Base-by-base conservation (phyloP, 257 asterid species). In the Rehmannia glutinosa region DNA sequence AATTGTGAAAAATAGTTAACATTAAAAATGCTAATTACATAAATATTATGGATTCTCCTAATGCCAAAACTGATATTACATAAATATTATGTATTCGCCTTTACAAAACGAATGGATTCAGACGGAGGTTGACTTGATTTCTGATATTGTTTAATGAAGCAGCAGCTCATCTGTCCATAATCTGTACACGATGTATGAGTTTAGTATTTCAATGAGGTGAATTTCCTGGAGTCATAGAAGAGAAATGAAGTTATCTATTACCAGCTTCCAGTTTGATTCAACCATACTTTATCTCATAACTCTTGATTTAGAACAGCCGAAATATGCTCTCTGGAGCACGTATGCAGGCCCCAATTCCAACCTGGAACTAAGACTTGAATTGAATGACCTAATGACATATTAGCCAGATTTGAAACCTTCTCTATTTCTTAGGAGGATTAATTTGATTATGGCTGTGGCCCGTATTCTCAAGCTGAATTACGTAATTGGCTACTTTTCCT, bases 51-150 rank as follows among this genome's bases (percentile, higher is more conserved):
- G 17, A 46, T 47, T 33, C 54, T 69, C 39, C 47, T 30, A 47
- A 41, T 33, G 27, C 12, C 27, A 53, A 63, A 49, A 24, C 32
- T 54, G 52, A 27, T 70, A 41, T 46, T 27, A 19, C 33, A 49
- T 53, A 42, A 60, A 20, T 27, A 23, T 64, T 20, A 16, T 38
- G 33, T 19, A 36, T 49, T 36, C 54, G n/a, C 33, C 41, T 35
- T 72, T 46, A 19, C 50, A 36, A 23, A 13, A 33, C 17, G 23
- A 25, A 6, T 55, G 20, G 27, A 45, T 41, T 33, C 5, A 53
- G 36, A 11, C n/a, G n/a, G 59, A 28, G 59, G 62, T 75, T 57
- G 55, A 50, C 54, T 55, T 65, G 59, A n/a, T 35, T 56, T 69
- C 64, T 70, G 30, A 49, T 46, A 39, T 56, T 32, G 47, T 8